phyloP scores from a whole-genome alignment of 2,329 filamentous ascomycete species.

The Lachnellula cervina region DNA sequence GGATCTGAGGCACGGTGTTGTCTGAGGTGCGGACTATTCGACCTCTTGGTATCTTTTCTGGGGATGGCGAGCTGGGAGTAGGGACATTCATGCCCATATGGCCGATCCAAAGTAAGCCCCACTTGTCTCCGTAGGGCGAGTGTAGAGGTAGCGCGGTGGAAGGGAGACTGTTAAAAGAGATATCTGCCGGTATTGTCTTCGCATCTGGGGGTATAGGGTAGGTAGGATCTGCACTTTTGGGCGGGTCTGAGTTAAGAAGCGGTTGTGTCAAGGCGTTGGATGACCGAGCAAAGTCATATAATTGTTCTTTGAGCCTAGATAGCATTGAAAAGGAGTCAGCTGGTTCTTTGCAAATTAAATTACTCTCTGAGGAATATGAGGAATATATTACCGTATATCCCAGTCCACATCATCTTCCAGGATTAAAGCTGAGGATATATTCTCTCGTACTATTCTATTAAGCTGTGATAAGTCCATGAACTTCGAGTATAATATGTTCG shows the following conservation, averaged over 20 bases:
- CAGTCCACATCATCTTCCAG: conserved; percentile 41
- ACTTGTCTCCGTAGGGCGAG: conserved; percentile 29
- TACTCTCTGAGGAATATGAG: too few species aligned
- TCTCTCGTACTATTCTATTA: conserved; percentile 32
- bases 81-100: conserved; percentile 28
- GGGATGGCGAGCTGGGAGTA: too few species aligned
- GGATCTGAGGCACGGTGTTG: not conserved
- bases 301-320: conserved; percentile 26
- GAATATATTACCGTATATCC: conserved; percentile 30
- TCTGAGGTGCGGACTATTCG: not conserved
- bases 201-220: not conserved
- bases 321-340: too few species aligned
- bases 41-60: not conserved
- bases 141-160: not conserved
- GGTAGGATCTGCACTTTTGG: conserved; percentile 2
- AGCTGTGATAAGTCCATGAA: not conserved
- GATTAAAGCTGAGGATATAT: conserved; percentile 34
- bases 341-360: too few species aligned
- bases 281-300: conserved; percentile 24
- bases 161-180: not conserved
- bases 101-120: conserved; percentile 34
- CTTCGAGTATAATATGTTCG: not conserved
- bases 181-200: not conserved
- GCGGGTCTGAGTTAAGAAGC: not conserved
- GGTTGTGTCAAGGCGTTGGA: conserved; percentile 6